A percentile compares a stretch with the other conserved stretches of the same genome.
These are phyloP conservation scores for Cicer pinnatifidum DNA, from an alignment of 306 rosid genomes.

Conservation along the genomic window DNA sequence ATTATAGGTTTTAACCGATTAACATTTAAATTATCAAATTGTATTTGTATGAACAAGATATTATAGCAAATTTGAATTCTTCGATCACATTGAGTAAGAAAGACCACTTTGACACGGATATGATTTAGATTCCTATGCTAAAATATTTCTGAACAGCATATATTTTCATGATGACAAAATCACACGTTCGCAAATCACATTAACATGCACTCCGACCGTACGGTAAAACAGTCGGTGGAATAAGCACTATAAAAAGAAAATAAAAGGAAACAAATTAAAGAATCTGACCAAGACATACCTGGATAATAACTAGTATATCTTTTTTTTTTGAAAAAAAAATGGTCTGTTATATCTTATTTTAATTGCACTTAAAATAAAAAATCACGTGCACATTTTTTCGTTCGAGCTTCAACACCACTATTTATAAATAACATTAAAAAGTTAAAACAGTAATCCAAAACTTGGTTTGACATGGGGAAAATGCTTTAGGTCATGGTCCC, in stretches of 20 bases:
- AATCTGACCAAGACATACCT: constrained; percentile 17
- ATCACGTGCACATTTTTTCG: not conserved
- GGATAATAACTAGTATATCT: too few species aligned
- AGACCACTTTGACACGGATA: too few species aligned
- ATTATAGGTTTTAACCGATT: too few species aligned
- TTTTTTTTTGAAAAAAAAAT: too few species aligned
- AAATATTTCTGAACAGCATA: not conserved
- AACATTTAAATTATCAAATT: too few species aligned
- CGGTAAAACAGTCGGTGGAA: not conserved
- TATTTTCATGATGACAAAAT: constrained; percentile 31
- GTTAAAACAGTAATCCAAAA: constrained; percentile 13
- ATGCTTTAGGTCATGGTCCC: constrained; percentile 24
- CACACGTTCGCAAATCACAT: constrained; percentile 22
- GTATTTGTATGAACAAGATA: too few species aligned
- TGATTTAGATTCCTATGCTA: too few species aligned
- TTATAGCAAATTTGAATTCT: too few species aligned
- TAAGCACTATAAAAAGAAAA: not conserved
- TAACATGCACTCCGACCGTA: constrained; percentile 9
- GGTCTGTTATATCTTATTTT: too few species aligned
- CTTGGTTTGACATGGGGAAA: constrained; percentile 34
- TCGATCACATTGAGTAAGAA: too few species aligned
- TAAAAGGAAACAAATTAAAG: not conserved
- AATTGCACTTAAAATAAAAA: not conserved
- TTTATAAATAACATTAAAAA: too few species aligned
- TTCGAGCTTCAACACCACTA: not conserved